Evolutionary conservation across 305 asterid genomes (phyloP), one percentile per base, ranked within the genome.

Genomic region (Solanum hybrid): DNA sequence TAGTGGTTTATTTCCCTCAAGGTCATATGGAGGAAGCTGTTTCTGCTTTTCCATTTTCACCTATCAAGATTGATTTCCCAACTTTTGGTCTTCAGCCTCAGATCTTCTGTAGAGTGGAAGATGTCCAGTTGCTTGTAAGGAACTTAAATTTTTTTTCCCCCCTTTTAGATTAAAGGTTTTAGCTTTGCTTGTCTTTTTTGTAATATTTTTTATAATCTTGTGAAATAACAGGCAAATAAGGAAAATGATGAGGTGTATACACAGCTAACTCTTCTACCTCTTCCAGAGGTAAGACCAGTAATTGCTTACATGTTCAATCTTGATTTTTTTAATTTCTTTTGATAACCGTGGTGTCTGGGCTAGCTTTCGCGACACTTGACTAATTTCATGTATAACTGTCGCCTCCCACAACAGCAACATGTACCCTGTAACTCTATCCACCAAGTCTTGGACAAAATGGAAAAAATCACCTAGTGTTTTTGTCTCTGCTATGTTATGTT

Each of bases 161-260:
- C 85, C n/a, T 79, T 75, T 71, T 27, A 4, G 69, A 76, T 42
- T 88, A 34, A 77, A 69, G 26, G 34, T 73, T 71, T 51, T 90
- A 32, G 24, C 85, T 87, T 69, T 84, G 38, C 40, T 46, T 26
- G 38, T 77, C 29, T 26, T 89, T 20, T 82, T 56, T 86, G 76
- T 64, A n/a, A 46, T 81, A 31, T 56, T 51, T 80, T 89, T 87
- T 26, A 27, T 89, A 27, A 84, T 88, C 84, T 88, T 46, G 78
- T 89, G 89, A 85, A 87, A 69, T 69, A 69, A 92, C 93, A 97
- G 98, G 98, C 98, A 32, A 96, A 96, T 91, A 96, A 95, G 94
- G 99, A 97, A 92, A 97, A 96, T 92, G 99, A 97, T 92, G 99
- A 97, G 93, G 98, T 97, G 81, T 96, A 95, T 89, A 95, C 98